Base-by-base conservation (phyloP, 306 rosid species). In the Cajanus cajan region DNA sequence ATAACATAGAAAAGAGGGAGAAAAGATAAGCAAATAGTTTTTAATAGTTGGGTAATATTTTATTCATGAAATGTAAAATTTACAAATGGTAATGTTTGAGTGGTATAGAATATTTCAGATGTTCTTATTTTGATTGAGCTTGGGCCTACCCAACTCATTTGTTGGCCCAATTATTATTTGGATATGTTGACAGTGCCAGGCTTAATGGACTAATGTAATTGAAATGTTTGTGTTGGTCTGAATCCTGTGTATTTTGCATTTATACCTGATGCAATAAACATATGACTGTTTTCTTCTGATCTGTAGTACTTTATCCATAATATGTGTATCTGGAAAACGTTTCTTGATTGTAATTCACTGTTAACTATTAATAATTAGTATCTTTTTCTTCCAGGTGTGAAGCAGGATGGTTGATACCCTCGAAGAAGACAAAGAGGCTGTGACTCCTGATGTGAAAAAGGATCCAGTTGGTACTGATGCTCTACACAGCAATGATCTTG, bases 361-460 rank as follows among this genome's bases (percentile, higher is more conserved):
- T 45, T n/a, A n/a, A n/a, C n/a, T n/a, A n/a, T n/a, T n/a, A n/a
- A n/a, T 57, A 40, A 66, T 63, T 78, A 34, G 50, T 54, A n/a
- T 10, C 33, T 58, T 15, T 80, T 40, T 24, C 40, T 82, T 78
- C 59, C 57, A 59, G 76, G 71, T 76, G 51, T 82, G 74, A 73
- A 80, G 73, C 61, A 81, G 80, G 58, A 83, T 90, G 91, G 75
- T 82, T 4, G 62, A 22, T 21, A 59, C 88, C 4, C 85, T 85
- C 13, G 90, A 87, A 66, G 90, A 83, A 57, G 96, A 78, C 70
- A 88, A 71, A 75, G 75, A 76, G 78, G 74, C 19, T 4, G 78
- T 21, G 16, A 61, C 62, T 18, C 65, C 71, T 66, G 72, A 67
- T 25, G 21, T 33, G 71, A 83, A 83, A 78, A 67, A 44, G 66